phyloP scores from a whole-genome alignment of 441 rosid genomes.

The Mallotus repandus region DNA sequence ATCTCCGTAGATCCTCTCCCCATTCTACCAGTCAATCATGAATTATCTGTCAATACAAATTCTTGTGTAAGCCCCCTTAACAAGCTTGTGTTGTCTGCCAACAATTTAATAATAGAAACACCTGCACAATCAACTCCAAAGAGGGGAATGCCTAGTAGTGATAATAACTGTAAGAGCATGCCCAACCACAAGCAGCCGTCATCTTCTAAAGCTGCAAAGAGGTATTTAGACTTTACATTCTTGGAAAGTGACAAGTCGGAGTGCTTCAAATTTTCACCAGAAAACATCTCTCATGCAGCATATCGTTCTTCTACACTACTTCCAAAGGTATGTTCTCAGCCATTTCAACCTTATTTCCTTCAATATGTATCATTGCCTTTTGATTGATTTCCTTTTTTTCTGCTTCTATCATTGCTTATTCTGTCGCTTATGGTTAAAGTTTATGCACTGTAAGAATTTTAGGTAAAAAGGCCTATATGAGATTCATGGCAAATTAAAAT shows the following conservation, averaged over 20 bases:
- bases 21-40: constrained; percentile 8
- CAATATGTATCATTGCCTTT: not conserved
- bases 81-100: constrained; percentile 28
- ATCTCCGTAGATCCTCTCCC: not conserved
- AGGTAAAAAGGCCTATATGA: not conserved
- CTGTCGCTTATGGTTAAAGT: too few relatives aligned
- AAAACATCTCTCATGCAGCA: constrained; percentile 8
- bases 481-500: not conserved
- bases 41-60: constrained; percentile 14
- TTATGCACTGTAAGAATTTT: not conserved
- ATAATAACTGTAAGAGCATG: constrained; percentile 22
- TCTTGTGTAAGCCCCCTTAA: constrained; percentile 35
- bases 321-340: constrained; percentile 24
- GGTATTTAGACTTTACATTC: constrained; percentile 41
- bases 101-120: constrained; percentile 32
- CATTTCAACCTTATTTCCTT: not conserved
- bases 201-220: constrained; percentile 39
- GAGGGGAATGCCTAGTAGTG: constrained; percentile 34
- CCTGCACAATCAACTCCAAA: constrained; percentile 49
- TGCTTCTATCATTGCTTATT: not conserved
- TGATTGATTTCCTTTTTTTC: not conserved
- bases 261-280: constrained; percentile 8
- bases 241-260: constrained; percentile 26
- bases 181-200: constrained; percentile 19
- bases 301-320: constrained; percentile 17